Percentiles rank a stretch among this genome's conserved stretches.
Evolutionary conservation across 2,329 filamentous ascomycete genomes (phyloP).

Genomic region (Monilinia laxa): DNA sequence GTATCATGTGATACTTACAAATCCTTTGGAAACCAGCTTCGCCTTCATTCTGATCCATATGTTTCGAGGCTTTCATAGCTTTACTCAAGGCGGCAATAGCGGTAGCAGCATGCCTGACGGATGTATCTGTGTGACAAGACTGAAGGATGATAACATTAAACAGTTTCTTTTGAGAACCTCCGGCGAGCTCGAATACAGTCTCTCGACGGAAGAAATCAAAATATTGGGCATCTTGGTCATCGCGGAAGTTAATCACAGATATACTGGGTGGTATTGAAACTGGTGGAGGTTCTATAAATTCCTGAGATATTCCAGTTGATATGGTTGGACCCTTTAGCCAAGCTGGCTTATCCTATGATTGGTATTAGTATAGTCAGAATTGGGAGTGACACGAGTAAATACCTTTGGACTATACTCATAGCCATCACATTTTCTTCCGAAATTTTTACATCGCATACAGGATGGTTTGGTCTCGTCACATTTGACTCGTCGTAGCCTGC

Average conservation of each 20-base stretch:
- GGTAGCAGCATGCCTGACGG: constrained; percentile 26
- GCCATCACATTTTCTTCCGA: constrained; percentile 23
- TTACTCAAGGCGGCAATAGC: constrained; percentile 32
- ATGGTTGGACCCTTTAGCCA: constrained; percentile 22
- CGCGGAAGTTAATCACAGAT: constrained; percentile 24
- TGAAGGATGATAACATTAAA: constrained; percentile 31
- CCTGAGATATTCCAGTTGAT: constrained; percentile 20
- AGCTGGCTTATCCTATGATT: constrained; percentile 20
- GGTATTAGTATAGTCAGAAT: neutral
- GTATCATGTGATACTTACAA: constrained; percentile 9
- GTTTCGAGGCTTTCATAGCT: constrained; percentile 21
- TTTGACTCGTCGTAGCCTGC: constrained; percentile 23
- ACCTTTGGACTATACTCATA: constrained; percentile 24
- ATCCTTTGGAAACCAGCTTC: constrained; percentile 8
- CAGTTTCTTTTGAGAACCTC: constrained; percentile 25
- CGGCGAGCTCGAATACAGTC: constrained; percentile 27
- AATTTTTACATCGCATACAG: constrained; percentile 22
- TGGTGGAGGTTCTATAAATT: neutral
- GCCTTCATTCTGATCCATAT: neutral
- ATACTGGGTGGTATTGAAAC: constrained; percentile 5
- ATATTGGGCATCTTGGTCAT: constrained; percentile 30
- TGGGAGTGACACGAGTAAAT: neutral
- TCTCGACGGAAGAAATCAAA: constrained; percentile 32
- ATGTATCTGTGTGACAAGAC: constrained; percentile 27
- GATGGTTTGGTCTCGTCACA: constrained; percentile 25